These are phyloP conservation scores for Medakamo hakoo DNA, from an alignment of 139 green algal species.

Conservation along the genomic window DNA sequence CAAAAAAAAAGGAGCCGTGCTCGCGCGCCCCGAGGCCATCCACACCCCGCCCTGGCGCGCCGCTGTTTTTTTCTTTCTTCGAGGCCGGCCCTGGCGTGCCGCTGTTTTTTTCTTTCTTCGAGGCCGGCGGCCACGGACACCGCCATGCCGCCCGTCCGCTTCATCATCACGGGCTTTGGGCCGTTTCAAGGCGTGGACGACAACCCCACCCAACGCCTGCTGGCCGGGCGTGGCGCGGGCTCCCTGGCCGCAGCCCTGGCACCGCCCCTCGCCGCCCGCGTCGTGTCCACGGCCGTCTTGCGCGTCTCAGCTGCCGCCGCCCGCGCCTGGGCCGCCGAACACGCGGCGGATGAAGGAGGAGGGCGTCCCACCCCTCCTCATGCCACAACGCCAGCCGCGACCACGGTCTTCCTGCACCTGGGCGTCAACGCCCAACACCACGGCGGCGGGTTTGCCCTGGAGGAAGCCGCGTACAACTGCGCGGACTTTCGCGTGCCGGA, in stretches of 20 bases:
- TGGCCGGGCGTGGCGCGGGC: too few relatives aligned
- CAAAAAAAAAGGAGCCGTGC: too few relatives aligned
- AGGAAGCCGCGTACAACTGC: background rate
- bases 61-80: too few relatives aligned
- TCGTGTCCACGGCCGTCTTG: background rate
- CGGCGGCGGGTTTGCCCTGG: too few relatives aligned
- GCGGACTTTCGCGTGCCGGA: background rate
- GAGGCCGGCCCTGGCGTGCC: too few relatives aligned
- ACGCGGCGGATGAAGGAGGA: background rate
- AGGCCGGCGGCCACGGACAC: too few relatives aligned
- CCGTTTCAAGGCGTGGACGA: background rate
- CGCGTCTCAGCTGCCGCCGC: background rate
- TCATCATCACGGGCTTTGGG: background rate
- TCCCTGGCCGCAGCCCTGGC: background rate
- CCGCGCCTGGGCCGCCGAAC: too few relatives aligned
- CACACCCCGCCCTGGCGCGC: too few relatives aligned
- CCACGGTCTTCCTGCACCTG: background rate
- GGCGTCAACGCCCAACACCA: background rate
- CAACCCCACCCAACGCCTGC: background rate
- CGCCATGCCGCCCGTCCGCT: background rate
- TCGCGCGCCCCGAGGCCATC: too few relatives aligned
- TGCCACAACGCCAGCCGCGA: background rate
- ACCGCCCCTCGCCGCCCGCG: background rate
- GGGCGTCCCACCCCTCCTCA: background rate
- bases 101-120: too few relatives aligned